These are phyloP conservation scores for Puccinia coronata DNA, from an alignment of 1,284 basidiomycete species.

Conservation along the genomic window DNA sequence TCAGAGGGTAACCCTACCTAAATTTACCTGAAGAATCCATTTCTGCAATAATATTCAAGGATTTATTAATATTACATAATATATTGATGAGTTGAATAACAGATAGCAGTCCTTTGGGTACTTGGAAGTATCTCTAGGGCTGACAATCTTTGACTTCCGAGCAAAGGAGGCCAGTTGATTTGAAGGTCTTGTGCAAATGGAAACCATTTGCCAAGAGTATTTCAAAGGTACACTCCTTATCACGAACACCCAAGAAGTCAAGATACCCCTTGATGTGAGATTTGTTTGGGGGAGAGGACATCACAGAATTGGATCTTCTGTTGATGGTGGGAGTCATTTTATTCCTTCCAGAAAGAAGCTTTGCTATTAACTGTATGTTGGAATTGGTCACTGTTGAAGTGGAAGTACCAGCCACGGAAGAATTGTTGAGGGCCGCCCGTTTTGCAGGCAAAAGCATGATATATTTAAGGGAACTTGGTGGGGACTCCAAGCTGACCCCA, in stretches of 20 bases:
- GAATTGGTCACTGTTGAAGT: background rate
- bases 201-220: background rate
- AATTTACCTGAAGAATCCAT: too few relatives aligned
- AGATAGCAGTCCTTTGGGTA: too few relatives aligned
- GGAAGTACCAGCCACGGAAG: background rate
- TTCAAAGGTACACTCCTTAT: background rate
- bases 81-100: too few relatives aligned
- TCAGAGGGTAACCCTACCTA: too few relatives aligned
- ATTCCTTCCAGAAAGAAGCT: background rate
- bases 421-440: background rate
- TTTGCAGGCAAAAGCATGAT: background rate
- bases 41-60: too few relatives aligned
- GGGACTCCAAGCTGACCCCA: background rate
- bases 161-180: too few relatives aligned
- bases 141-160: too few relatives aligned
- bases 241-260: background rate
- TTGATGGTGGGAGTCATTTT: background rate
- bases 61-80: too few relatives aligned
- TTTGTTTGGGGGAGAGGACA: background rate
- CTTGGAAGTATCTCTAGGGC: too few relatives aligned
- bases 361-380: background rate
- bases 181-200: background rate
- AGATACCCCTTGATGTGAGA: background rate
- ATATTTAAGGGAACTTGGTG: background rate
- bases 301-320: background rate